phyloP scores from a whole-genome alignment of 1,284 basidiomycete genomes.

The Agroathelia rolfsii region DNA sequence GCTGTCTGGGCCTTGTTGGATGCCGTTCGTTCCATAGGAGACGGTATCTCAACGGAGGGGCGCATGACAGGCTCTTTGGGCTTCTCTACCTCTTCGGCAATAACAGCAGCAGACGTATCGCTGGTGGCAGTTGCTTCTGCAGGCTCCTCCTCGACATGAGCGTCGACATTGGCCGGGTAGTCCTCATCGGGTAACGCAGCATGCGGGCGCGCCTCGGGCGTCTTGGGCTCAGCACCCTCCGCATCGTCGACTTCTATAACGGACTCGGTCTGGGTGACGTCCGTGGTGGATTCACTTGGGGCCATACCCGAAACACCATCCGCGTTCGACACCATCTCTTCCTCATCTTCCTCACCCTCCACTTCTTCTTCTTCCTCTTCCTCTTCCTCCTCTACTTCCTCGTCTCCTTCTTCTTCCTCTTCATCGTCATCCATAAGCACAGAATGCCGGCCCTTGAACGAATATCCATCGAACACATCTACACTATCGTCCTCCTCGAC shows the following conservation, averaged over 20 bases:
- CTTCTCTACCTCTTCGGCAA: constrained; percentile 15
- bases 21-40: constrained; percentile 15
- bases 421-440: constrained; percentile 65
- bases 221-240: constrained; percentile 52
- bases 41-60: constrained; percentile 7
- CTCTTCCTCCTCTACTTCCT: constrained; percentile 35
- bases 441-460: constrained; percentile 77
- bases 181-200: constrained; percentile 29
- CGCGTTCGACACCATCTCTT: constrained; percentile 21
- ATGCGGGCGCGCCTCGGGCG: constrained; percentile 55
- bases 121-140: constrained; percentile 11
- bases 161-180: constrained; percentile 11
- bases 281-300: constrained; percentile 8
- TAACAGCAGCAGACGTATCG: constrained; percentile 8
- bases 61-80: constrained; percentile 12
- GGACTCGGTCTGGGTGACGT: constrained; percentile 10
- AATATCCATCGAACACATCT: constrained; percentile 82
- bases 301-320: constrained; percentile 16
- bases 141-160: constrained; percentile 16
- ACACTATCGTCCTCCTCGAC: constrained; percentile 36
- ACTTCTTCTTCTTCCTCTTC: constrained; percentile 18
- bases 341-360: constrained; percentile 27
- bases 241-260: constrained; percentile 21
- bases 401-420: constrained; percentile 27
- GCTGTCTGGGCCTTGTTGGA: constrained; percentile 17